phyloP scores from a whole-genome alignment of 2,329 filamentous ascomycete species.

The Scytalidium lignicola region DNA sequence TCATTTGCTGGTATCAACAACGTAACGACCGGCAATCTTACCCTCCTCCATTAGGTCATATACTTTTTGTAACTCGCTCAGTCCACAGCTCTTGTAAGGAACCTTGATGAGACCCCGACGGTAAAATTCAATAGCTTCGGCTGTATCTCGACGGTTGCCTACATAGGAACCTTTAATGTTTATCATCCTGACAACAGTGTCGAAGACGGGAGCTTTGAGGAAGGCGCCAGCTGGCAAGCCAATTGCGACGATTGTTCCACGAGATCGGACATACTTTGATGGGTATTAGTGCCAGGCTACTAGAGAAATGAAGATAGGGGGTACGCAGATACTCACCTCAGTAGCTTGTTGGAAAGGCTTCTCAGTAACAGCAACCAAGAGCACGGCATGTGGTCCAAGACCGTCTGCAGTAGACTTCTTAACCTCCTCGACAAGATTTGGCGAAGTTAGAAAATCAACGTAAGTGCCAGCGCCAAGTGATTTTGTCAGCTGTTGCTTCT shows the following conservation, averaged over 20 bases:
- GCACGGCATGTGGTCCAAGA: conserved; percentile 78
- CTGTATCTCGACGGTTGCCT: conserved; percentile 81
- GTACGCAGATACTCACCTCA: conserved; percentile 26
- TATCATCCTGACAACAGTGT: conserved; percentile 86
- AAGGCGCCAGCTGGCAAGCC: conserved; percentile 78
- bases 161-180: conserved; percentile 91
- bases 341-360: conserved; percentile 94
- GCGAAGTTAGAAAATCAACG: conserved; percentile 73
- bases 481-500: conserved; percentile 69
- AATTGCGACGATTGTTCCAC: conserved; percentile 81
- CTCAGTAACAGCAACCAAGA: conserved; percentile 81
- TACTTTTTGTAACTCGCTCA: conserved; percentile 75
- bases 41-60: conserved; percentile 69
- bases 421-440: conserved; percentile 79
- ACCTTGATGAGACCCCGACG: conserved; percentile 76
- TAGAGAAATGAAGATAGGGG: too few relatives aligned
- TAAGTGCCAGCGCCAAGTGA: conserved; percentile 67
- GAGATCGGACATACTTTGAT: conserved; percentile 75
- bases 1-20: conserved; percentile 68
- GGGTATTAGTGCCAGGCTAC: conserved; percentile 28
- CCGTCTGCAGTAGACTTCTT: conserved; percentile 75
- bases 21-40: conserved; percentile 72
- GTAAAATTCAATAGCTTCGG: conserved; percentile 90
- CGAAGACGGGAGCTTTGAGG: conserved; percentile 81
- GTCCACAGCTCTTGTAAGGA: conserved; percentile 78